Evolutionary conservation across 352 stramenopile species (phyloP), one percentile per base, ranked within the genome.

Genomic region (Phytopythium cucurbitacearum): DNA sequence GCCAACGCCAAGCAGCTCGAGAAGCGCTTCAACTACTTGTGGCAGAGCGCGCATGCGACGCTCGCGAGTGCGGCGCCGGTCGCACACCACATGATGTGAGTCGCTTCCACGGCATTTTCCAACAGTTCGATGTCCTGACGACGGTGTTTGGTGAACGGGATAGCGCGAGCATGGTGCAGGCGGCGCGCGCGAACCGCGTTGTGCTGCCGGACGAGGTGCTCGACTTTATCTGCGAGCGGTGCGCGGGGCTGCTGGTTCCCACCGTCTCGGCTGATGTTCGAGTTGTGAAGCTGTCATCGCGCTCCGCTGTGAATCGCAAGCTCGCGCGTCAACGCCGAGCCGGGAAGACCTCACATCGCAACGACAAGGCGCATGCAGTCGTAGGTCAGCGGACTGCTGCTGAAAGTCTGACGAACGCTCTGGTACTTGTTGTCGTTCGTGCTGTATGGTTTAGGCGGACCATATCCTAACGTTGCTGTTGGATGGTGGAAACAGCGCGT

Each of bases 171-270:
- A 74, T 87, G 73, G 68, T 87, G 64, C 69, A 81, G 37, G 57
- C 71, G 35, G 77, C 69, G 55, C 60, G 73, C 16, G 35, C 59
- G 0, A 69, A 61, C 9, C 68, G 51, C 21, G 57, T 64, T 0
- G 57, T 71, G 39, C 57, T 94, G n/a, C 66, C 81, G 3, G 40
- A 55, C 4, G 40, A 59, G 1, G 69, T 88, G 21, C 50, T 90
- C 15, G 79, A 91, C 59, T 88, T 67, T 35, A 62, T 94, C 5
- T 94, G 84, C 53, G 73, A 85, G 40, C 55, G 59, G 28, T 94
- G 84, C 38, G 75, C 60, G 21, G 80, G 60, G 6, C 59, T 94
- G 1, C 37, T 89, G 8, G 53, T 91, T 34, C 84, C 84, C 33
- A 81, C 74, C 37, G 40, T 91, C 6, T 80, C 79, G 5, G 69